Evolutionary conservation across 2,329 filamentous ascomycete genomes (phyloP), one percentile per base, ranked within the genome.

Genomic region (Phyllosticta citribraziliensis): DNA sequence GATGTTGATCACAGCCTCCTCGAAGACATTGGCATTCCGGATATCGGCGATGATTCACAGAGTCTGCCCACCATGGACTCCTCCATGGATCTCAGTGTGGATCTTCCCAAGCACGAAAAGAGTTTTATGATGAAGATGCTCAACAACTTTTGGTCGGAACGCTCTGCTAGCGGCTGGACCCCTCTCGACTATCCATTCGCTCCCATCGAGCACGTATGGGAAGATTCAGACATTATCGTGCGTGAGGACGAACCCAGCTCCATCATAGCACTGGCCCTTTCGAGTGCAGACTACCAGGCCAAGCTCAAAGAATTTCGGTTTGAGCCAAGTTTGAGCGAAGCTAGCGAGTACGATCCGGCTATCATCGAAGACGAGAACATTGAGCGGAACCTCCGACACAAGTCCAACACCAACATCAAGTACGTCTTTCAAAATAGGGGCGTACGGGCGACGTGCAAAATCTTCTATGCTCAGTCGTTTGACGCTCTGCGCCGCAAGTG

Each of bases 381-480:
- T 10, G 92, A 99, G 73, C 87, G 88, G 65, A 94, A 91, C 47
- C 79, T 99, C 25, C 80, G 96, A 33, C 85, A 91, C 64, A 83
- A 87, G 30, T 95, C 90, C 0, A 92, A 93, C 47, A 96, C 91
- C 1, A 94, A 99, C 73, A 85, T 97, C 66, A 95, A 95, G 70
- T 99, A 97, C 71, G 91, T 96, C 63, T 99, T 97, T 75, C 87
- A 88, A 27, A 92, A 97, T 71, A 91, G 93, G 0, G 86, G 89
- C n/a, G 93, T 95, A 2, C 90, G 88, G 68, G 96, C 97, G 83
- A 88, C 93, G 56, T 97, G 95, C 79, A 99, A 99, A 75, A 94
- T 99, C 55, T 97, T 99, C 74, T 99, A 95, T 69, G 94, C 94
- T 0, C 94, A 97, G 73, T 94, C 97, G 65, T 99, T 99, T 67